These are phyloP conservation scores for Kodamaea sagamina DNA, from an alignment of 805 yeast genomes.

Conservation along the genomic window DNA sequence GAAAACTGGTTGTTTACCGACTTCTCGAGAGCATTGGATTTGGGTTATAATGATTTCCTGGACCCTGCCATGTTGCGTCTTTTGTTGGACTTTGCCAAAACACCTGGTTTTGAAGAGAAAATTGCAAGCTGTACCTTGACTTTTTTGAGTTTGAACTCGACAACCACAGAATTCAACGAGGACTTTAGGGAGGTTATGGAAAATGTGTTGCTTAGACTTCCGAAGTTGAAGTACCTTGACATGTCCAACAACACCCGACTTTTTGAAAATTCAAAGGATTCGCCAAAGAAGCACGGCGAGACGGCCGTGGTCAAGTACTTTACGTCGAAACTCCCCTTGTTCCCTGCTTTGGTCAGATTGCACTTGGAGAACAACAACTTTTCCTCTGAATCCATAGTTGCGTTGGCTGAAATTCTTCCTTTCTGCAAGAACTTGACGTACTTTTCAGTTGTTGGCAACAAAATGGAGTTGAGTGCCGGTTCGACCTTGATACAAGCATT, in stretches of 20 bases:
- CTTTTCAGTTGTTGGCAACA: conserved; percentile 67
- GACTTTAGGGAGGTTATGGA: conserved; percentile 51
- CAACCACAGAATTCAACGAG: conserved; percentile 55
- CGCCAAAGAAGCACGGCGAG: not conserved
- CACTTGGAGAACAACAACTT: conserved; percentile 73
- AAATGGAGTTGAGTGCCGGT: conserved; percentile 58
- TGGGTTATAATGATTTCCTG: conserved; percentile 78
- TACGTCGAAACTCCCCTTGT: conserved; percentile 65
- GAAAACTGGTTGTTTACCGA: conserved; percentile 56
- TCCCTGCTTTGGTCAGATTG: conserved; percentile 61
- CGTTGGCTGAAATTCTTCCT: conserved; percentile 68
- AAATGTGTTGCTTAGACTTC: conserved; percentile 52
- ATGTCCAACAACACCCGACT: conserved; percentile 67
- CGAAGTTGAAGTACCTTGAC: conserved; percentile 70
- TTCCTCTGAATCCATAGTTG: conserved; percentile 53
- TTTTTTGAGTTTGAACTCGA: conserved; percentile 64
- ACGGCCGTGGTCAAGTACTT: conserved; percentile 51
- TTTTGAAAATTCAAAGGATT: conserved; percentile 43
- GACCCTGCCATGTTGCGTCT: conserved; percentile 34
- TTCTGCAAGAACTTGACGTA: conserved; percentile 66
- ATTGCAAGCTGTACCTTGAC: conserved; percentile 29
- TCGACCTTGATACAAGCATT: conserved; percentile 70
- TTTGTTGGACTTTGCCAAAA: conserved; percentile 33
- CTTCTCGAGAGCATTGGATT: conserved; percentile 68
- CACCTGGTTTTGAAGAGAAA: conserved; percentile 21